These are phyloP conservation scores for Potentilla sterilis DNA, from an alignment of 306 rosid species.

Conservation along the genomic window DNA sequence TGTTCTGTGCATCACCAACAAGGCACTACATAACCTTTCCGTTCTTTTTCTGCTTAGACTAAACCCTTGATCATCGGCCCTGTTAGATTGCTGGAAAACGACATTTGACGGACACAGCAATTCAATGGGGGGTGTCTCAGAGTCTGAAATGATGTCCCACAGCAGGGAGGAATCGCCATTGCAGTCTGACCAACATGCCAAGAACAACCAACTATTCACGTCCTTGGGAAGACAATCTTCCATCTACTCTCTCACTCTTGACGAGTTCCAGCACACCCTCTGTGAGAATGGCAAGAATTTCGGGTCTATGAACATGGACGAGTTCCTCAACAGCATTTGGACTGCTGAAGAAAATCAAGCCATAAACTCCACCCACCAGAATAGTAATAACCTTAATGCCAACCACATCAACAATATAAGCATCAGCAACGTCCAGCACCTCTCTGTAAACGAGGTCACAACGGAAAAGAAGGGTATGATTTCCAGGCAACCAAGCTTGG, in stretches of 20 bases:
- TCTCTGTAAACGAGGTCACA: conserved; percentile 8
- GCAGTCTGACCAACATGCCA: conserved; percentile 27
- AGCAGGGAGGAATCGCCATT: conserved; percentile 45
- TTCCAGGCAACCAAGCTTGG: conserved; percentile 54
- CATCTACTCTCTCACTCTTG: conserved; percentile 81
- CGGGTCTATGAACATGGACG: conserved; percentile 98
- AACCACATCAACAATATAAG: background rate
- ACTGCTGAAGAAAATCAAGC: conserved; percentile 79
- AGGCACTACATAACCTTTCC: background rate
- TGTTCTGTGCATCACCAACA: background rate
- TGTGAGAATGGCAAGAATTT: conserved; percentile 76
- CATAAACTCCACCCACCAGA: conserved; percentile 14
- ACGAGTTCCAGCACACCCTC: conserved; percentile 76
- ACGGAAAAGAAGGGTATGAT: conserved; percentile 28
- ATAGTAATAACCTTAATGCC: background rate
- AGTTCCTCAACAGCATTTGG: conserved; percentile 86
- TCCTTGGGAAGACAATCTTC: conserved; percentile 73
- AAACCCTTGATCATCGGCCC: background rate
- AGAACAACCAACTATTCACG: conserved; percentile 30
- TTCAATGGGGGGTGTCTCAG: conserved; percentile 20
- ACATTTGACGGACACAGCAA: background rate
- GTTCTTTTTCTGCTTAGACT: background rate
- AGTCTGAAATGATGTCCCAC: conserved; percentile 40
- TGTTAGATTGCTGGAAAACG: background rate
- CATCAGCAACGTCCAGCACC: conserved; percentile 1